These are phyloP conservation scores for Strobilomyces echinocephalus DNA, from an alignment of 768 basidiomycete genomes.

Conservation along the genomic window DNA sequence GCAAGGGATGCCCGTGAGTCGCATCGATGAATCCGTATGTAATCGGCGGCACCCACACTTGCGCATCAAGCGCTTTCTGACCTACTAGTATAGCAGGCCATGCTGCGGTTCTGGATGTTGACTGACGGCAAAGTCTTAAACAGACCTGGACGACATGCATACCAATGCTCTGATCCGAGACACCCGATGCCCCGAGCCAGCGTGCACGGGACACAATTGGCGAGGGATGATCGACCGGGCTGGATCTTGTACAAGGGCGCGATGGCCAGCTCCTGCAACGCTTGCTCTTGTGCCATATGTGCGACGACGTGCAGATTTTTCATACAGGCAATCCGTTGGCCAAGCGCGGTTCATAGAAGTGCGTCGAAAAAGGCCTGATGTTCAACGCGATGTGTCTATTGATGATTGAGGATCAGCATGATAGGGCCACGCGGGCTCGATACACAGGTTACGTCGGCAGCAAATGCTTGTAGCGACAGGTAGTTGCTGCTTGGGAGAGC, in stretches of 20 bases:
- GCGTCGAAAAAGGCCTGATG: conserved; percentile 92
- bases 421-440: conserved; percentile 89
- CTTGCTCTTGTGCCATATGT: conserved; percentile 60
- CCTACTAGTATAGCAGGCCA: no score
- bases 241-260: conserved; percentile 70
- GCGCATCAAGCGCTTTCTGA: no score
- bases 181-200: no score
- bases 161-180: conserved; percentile 96
- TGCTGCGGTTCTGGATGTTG: no score
- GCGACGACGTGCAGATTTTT: conserved; percentile 96
- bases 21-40: no score
- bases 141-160: conserved; percentile 96
- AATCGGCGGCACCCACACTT: no score
- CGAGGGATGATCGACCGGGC: conserved; percentile 51
- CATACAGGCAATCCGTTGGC: conserved; percentile 80
- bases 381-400: conserved; percentile 85
- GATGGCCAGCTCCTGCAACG: conserved; percentile 64
- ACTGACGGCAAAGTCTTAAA: no score
- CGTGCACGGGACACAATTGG: neutral
- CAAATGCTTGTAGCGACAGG: no score
- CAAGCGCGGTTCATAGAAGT: conserved; percentile 97
- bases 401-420: conserved; percentile 23
- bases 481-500: no score
- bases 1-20: neutral
- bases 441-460: no score